Percentiles rank a stretch among this genome's conserved stretches.
phyloP scores from a whole-genome alignment of 371 early-diverging fungal species.

The Batrachochytrium dendrobatidis region DNA sequence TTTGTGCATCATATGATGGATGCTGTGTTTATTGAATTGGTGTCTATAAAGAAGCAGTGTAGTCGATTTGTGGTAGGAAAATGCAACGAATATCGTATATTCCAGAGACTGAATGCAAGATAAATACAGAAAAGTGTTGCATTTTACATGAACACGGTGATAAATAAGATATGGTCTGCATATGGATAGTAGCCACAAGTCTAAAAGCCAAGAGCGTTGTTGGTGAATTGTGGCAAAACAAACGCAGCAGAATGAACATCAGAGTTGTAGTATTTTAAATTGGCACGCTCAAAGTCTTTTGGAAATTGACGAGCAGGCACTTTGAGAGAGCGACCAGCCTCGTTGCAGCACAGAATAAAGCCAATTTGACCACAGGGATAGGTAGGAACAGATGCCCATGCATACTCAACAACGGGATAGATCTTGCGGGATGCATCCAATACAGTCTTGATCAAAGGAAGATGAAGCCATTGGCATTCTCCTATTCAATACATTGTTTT shows the following conservation, averaged over 20 bases:
- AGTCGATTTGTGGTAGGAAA: too few relatives aligned
- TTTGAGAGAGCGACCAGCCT: slow-evolving; percentile 56
- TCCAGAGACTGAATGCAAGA: too few relatives aligned
- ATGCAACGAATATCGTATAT: too few relatives aligned
- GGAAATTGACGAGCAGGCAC: slow-evolving; percentile 76
- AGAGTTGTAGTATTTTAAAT: slow-evolving; percentile 84
- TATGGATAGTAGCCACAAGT: too few relatives aligned
- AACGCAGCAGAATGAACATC: slow-evolving; percentile 92
- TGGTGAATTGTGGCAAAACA: slow-evolving; percentile 83
- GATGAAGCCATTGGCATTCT: slow-evolving; percentile 97
- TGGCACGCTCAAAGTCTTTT: slow-evolving; percentile 65
- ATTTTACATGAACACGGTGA: too few relatives aligned
- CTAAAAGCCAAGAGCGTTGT: slow-evolving; percentile 21
- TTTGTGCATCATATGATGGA: too few relatives aligned
- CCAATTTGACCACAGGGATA: slow-evolving; percentile 97
- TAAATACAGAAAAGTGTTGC: too few relatives aligned
- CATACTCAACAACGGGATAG: slow-evolving; percentile 87
- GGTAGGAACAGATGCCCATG: slow-evolving; percentile 89
- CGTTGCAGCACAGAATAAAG: slow-evolving; percentile 84
- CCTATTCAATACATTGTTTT: slow-evolving; percentile 30
- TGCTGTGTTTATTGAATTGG: too few relatives aligned
- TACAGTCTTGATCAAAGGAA: slow-evolving; percentile 81
- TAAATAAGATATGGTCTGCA: too few relatives aligned
- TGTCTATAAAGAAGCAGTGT: too few relatives aligned
- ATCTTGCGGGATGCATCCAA: slow-evolving; percentile 66